These are phyloP conservation scores for Triticum monococcum DNA, from an alignment of 176 grass and related monocot genomes.

Conservation along the genomic window DNA sequence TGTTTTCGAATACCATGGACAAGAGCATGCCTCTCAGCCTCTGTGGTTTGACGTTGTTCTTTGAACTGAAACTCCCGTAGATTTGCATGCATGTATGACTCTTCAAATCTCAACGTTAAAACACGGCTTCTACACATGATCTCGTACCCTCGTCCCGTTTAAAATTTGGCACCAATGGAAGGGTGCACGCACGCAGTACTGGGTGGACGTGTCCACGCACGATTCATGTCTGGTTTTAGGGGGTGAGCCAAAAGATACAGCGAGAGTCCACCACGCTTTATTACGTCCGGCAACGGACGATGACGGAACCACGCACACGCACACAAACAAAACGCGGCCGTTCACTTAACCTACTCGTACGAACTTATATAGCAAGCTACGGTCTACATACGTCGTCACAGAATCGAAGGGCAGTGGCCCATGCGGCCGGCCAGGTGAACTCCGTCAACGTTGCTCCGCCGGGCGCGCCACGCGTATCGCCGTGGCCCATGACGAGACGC, in stretches of 20 bases:
- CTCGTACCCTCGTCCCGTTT: neutral
- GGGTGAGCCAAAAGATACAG: neutral
- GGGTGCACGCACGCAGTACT: neutral
- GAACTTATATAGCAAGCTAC: neutral
- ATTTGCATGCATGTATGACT: no score
- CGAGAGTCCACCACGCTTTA: neutral
- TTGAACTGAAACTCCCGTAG: no score
- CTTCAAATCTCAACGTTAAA: no score
- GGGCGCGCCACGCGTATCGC: conserved; percentile 26
- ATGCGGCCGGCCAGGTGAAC: conserved; percentile 31
- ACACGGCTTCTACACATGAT: neutral
- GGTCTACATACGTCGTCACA: neutral
- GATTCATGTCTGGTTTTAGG: neutral
- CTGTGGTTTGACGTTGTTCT: no score
- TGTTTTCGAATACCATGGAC: no score
- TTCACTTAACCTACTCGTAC: neutral
- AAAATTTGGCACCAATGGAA: neutral
- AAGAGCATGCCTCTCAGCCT: no score
- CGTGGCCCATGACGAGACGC: neutral
- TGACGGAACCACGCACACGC: neutral
- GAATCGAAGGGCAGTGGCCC: neutral
- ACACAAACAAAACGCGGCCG: conserved; percentile 15
- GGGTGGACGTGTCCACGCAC: no score
- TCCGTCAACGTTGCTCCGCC: neutral
- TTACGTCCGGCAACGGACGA: neutral